Conservation (phyloP, 192 early-diverging fungal species). For the Haplosporangium gracile region DNA sequence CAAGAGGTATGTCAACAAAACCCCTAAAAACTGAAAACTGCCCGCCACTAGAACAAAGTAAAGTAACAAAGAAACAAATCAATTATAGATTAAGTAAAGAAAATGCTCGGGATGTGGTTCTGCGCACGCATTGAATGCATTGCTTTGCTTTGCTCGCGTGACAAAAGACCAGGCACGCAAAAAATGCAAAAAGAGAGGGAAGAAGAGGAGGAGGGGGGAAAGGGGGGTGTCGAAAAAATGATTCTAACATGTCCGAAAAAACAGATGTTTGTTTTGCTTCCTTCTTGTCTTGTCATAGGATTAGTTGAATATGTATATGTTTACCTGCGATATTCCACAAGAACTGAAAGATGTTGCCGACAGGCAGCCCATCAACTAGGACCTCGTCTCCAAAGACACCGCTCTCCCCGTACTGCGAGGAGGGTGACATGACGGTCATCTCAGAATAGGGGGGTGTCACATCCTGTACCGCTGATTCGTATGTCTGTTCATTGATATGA, state of each 20-base stretch:
- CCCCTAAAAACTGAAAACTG: constrained; percentile 83
- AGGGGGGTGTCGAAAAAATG: background rate
- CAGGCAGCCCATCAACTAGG: constrained; percentile 88
- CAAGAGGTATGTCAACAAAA: constrained; percentile 89
- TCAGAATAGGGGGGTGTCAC: constrained; percentile 83
- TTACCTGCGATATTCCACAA: constrained; percentile 80
- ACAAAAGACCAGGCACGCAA: background rate
- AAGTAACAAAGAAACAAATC: background rate
- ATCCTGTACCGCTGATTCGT: constrained; percentile 84
- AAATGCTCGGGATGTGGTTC: background rate
- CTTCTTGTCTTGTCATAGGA: background rate
- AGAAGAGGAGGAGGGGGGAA: background rate
- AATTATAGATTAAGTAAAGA: background rate
- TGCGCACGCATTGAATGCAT: background rate
- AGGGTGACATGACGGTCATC: constrained; percentile 74
- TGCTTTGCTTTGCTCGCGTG: background rate
- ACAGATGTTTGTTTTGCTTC: background rate
- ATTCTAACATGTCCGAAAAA: background rate
- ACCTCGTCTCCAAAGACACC: constrained; percentile 81
- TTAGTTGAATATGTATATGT: background rate
- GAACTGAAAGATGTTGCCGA: constrained; percentile 82
- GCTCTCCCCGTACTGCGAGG: background rate
- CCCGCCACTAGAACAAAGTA: constrained; percentile 59
- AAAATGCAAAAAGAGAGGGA: background rate
- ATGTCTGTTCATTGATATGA: constrained; percentile 56